Evolutionary conservation across 345 rosid species (phyloP).

Genomic region (Camelina sativa): DNA sequence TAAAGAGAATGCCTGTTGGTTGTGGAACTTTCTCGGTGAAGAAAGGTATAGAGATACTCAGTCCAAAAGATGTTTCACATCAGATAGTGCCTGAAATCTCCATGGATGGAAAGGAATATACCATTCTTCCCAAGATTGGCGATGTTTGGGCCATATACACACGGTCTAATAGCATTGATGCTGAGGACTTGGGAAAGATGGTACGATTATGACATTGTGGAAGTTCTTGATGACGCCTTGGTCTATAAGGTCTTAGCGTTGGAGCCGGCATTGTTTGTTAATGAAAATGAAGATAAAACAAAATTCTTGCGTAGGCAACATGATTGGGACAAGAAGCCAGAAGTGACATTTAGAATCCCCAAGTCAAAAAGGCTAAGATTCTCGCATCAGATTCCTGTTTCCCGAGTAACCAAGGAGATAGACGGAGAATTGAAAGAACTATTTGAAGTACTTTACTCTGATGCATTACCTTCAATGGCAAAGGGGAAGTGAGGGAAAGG

Average conservation of each 20-base stretch:
- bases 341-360: constrained; percentile 45
- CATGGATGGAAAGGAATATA: constrained; percentile 38
- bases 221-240: constrained; percentile 51
- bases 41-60: constrained; percentile 34
- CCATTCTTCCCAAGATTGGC: constrained; percentile 65
- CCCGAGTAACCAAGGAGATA: constrained; percentile 58
- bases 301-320: not conserved
- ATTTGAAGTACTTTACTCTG: constrained; percentile 63
- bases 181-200: constrained; percentile 44
- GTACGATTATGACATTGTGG: constrained; percentile 55
- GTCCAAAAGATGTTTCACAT: constrained; percentile 55
- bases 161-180: not conserved
- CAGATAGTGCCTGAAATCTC: constrained; percentile 48
- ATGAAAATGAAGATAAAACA: not conserved
- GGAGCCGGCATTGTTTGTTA: constrained; percentile 49
- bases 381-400: constrained; percentile 69
- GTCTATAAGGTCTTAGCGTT: constrained; percentile 46
- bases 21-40: constrained; percentile 69
- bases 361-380: constrained; percentile 59
- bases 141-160: constrained; percentile 78
- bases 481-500: not conserved
- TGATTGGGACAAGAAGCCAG: constrained; percentile 24
- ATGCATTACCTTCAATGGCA: not conserved
- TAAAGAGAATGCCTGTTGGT: constrained; percentile 46
- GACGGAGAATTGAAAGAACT: constrained; percentile 44